Percentiles rank a stretch among this genome's conserved stretches.
These are phyloP conservation scores for Isochrysis galbana DNA, from an alignment of 78 protist species.

Conservation along the genomic window DNA sequence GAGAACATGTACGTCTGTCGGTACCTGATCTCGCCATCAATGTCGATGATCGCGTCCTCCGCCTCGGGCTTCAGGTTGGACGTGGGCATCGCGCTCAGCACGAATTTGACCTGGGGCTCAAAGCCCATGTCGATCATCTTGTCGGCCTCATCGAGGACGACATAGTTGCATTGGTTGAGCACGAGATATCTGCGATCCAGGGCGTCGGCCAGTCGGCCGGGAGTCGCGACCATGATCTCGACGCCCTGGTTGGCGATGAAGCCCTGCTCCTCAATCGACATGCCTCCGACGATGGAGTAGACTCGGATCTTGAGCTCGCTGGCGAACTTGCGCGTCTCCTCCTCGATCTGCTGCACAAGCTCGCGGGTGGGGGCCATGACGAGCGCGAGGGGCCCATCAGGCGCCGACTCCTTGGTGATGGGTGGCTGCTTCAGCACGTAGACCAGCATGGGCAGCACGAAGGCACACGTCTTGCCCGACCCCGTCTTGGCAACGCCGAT, in stretches of 20 bases:
- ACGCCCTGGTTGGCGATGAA: background rate
- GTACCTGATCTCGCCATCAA: background rate
- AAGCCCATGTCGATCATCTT: constrained; percentile 97
- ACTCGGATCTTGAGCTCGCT: constrained; percentile 5
- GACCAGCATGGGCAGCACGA: constrained; percentile 85
- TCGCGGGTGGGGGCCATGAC: constrained; percentile 96
- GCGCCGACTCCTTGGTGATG: constrained; percentile 16
- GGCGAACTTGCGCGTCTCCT: constrained; percentile 44
- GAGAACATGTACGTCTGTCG: constrained; percentile 35
- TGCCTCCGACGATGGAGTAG: constrained; percentile 30
- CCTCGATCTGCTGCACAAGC: constrained; percentile 92
- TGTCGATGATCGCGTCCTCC: background rate
- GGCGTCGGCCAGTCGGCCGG: constrained; percentile 95
- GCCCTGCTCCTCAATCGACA: constrained; percentile 11
- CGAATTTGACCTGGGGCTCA: constrained; percentile 61
- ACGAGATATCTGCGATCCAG: constrained; percentile 80
- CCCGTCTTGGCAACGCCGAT: constrained; percentile 81
- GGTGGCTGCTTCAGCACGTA: constrained; percentile 1
- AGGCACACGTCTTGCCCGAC: constrained; percentile 96
- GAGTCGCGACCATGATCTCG: constrained; percentile 92
- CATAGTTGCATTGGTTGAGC: constrained; percentile 64
- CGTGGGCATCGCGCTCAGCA: constrained; percentile 40
- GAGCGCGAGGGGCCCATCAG: constrained; percentile 90
- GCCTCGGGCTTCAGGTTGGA: constrained; percentile 15
- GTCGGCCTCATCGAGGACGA: constrained; percentile 97